These are phyloP conservation scores for Bothriochloa decipiens DNA, from an alignment of 176 grass and related monocot genomes.

Conservation along the genomic window DNA sequence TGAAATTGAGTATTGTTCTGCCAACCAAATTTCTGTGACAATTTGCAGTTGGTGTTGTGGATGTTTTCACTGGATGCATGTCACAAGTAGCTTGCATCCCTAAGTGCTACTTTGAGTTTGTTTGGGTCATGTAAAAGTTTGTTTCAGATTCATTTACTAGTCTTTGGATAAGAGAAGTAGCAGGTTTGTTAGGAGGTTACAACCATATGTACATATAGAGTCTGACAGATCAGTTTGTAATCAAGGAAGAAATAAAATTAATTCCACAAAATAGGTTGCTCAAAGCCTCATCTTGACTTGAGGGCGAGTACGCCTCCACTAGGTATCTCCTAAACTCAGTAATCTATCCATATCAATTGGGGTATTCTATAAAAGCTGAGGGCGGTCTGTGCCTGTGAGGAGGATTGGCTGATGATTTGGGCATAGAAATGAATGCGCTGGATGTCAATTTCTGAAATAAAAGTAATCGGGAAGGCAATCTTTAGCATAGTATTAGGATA, in stretches of 20 bases:
- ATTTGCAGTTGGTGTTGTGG: background rate
- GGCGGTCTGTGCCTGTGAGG: background rate
- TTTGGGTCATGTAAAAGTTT: background rate
- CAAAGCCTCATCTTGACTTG: background rate
- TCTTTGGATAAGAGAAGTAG: background rate
- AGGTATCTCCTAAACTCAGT: background rate
- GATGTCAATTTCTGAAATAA: constrained; percentile 1
- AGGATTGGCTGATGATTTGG: background rate
- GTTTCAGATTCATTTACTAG: background rate
- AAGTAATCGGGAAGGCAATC: background rate
- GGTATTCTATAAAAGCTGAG: background rate
- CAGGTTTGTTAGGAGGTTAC: background rate
- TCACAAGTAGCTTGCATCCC: background rate
- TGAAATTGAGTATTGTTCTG: background rate
- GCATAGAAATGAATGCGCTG: background rate
- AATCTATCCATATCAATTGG: background rate
- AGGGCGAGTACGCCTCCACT: background rate
- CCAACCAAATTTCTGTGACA: background rate
- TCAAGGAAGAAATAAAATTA: background rate
- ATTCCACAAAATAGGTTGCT: background rate
- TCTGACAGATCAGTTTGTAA: background rate
- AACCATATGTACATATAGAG: background rate
- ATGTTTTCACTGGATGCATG: background rate
- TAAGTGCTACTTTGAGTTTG: background rate
- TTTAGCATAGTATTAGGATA: background rate